Evolutionary conservation across 2,329 filamentous ascomycete genomes (phyloP).

Genomic region (Sclerotinia nivalis): DNA sequence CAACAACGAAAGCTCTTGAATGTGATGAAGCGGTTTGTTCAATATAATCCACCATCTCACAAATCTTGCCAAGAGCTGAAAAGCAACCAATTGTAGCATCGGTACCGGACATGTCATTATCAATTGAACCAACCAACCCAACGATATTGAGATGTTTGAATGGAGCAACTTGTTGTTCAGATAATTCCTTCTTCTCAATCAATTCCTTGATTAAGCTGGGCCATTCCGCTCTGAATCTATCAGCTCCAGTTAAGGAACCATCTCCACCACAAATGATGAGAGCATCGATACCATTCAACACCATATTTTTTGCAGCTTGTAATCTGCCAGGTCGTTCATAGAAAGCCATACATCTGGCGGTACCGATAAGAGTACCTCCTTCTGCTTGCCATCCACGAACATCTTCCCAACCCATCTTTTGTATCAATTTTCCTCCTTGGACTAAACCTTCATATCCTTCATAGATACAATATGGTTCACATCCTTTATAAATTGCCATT

Average conservation of each 20-base stretch:
- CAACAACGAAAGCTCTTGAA: conserved; percentile 93
- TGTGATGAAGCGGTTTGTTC: conserved; percentile 94
- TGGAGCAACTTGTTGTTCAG: conserved; percentile 67
- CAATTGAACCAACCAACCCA: conserved; percentile 92
- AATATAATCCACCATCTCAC: conserved; percentile 94
- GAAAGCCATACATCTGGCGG: conserved; percentile 89
- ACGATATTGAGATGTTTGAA: conserved; percentile 94
- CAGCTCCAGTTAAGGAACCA: conserved; percentile 91
- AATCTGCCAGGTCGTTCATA: conserved; percentile 84
- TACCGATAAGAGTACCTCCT: conserved; percentile 94
- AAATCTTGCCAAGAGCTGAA: conserved; percentile 88
- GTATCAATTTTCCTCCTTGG: conserved; percentile 83
- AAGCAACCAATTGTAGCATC: conserved; percentile 98
- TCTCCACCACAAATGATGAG: conserved; percentile 97
- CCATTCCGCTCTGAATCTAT: conserved; percentile 92
- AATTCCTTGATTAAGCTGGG: conserved; percentile 83
- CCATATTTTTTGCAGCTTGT: conserved; percentile 89
- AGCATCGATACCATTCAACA: conserved; percentile 89
- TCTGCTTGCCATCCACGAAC: conserved; percentile 93
- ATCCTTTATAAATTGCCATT: conserved; percentile 82
- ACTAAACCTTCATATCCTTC: conserved; percentile 97
- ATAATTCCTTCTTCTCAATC: conserved; percentile 71
- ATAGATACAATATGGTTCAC: conserved; percentile 78
- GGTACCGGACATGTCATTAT: conserved; percentile 96
- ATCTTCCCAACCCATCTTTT: conserved; percentile 86